Evolutionary conservation across 1,139 yeast genomes (phyloP), one percentile per base, ranked within the genome.

Genomic region (Pichia sp.): DNA sequence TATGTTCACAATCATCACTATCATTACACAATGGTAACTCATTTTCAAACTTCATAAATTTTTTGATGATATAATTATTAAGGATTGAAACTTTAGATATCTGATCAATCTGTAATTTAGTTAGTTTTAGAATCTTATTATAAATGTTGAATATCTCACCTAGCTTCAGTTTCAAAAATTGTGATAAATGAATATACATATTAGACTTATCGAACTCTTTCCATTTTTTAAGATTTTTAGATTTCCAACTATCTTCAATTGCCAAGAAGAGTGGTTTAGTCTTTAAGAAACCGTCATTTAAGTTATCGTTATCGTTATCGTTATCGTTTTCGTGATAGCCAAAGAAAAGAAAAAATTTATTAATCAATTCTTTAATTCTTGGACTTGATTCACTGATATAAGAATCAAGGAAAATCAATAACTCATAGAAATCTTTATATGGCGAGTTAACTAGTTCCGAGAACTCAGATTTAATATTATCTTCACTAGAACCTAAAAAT

Each of bases 171-270:
- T 51, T 49, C 4, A 58, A 46, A 38, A 47, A 60, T 7, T 43
- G 38, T 2, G 56, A 39, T 9, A 56, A 43, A 36, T 59, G 63
- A 18, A 45, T 45, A 29, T 56, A 58, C 3, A 42, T 35, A 1
- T 50, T 32, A 26, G 49, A 46, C 24, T 46, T 48, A 6, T 38
- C 20, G 2, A 59, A 48, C n/a, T 56, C 58, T 24, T 51, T 55
- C 59, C 61, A 55, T 36, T 51, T 48, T 3, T 20, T 26, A 32
- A 53, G 55, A 40, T 59, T 37, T 2, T 39, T 30, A 6, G 5
- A 13, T 32, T 56, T 60, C 63, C 64, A 60, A 2, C n/a, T 8
- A 0, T 32, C 39, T 2, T 63, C 60, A 13, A 61, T 45, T 15
- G 47, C 50, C 3, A 54, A 35, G 26, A 51, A 47, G 1, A 57